Percentiles rank a stretch among this genome's conserved stretches.
Evolutionary conservation across 805 yeast genomes (phyloP).

Genomic region (Lipomyces kockii): DNA sequence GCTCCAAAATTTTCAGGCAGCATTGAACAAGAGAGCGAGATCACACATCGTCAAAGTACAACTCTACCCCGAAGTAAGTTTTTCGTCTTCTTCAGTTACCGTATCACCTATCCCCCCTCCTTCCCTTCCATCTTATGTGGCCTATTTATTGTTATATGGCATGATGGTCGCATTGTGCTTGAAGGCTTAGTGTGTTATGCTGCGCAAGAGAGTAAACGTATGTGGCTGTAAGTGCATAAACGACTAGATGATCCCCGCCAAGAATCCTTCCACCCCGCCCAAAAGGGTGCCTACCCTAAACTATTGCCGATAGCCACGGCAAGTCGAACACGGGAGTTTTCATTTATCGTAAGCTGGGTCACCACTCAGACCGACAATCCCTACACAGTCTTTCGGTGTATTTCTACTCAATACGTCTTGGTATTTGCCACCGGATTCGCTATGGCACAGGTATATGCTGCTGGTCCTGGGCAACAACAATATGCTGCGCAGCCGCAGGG

Average conservation of each 20-base stretch:
- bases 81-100: too few species aligned
- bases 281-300: background rate
- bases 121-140: too few species aligned
- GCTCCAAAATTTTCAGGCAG: too few species aligned
- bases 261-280: background rate
- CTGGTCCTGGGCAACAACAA: conserved; percentile 10
- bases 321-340: background rate
- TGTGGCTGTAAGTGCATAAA: background rate
- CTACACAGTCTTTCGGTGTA: background rate
- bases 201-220: background rate
- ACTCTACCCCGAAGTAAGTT: too few species aligned
- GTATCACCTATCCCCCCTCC: too few species aligned
- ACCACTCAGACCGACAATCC: background rate
- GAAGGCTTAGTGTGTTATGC: background rate
- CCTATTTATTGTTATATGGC: too few species aligned
- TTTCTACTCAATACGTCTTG: background rate
- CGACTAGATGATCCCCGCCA: background rate
- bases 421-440: background rate
- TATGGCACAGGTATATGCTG: conserved; percentile 21
- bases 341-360: background rate
- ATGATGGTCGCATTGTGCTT: background rate
- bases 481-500: conserved; percentile 15
- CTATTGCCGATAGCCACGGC: background rate
- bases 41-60: too few species aligned
- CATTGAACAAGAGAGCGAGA: too few species aligned